phyloP scores from a whole-genome alignment of 1,284 basidiomycete species.

The Phellopilus nigrolimitatus region DNA sequence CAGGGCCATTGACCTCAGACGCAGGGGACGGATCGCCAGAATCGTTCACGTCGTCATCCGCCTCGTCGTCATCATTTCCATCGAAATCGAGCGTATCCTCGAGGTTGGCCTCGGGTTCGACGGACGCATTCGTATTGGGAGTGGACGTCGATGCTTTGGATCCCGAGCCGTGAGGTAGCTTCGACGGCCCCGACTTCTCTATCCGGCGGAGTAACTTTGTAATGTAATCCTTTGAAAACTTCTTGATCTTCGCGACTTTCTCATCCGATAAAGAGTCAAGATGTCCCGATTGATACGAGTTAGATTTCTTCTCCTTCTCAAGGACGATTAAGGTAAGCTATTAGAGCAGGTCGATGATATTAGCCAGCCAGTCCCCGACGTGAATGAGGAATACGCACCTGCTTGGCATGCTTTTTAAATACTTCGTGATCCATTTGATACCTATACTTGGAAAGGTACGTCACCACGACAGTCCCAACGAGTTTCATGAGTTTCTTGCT shows the following conservation, averaged over 20 bases:
- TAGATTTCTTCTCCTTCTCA: constrained; percentile 91
- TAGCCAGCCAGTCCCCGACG: constrained; percentile 4
- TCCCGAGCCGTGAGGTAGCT: constrained; percentile 24
- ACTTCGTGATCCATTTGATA: constrained; percentile 75
- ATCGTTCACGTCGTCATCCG: constrained; percentile 24
- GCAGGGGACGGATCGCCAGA: constrained; percentile 24
- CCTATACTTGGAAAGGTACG: constrained; percentile 86
- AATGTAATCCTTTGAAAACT: constrained; percentile 89
- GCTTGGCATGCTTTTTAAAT: constrained; percentile 95
- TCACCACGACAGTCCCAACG: constrained; percentile 87
- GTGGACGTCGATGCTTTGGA: constrained; percentile 23
- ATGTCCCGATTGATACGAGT: constrained; percentile 65
- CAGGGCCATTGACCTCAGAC: constrained; percentile 21
- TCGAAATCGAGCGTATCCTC: constrained; percentile 48
- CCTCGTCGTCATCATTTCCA: constrained; percentile 20
- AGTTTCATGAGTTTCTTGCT: constrained; percentile 83
- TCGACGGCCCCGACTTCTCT: constrained; percentile 42
- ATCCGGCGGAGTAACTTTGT: constrained; percentile 60
- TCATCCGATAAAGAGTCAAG: constrained; percentile 81
- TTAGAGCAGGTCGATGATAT: constrained; percentile 20
- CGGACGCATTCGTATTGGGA: constrained; percentile 23
- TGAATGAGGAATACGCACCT: constrained; percentile 49
- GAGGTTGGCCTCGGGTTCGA: constrained; percentile 19
- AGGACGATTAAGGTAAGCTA: constrained; percentile 78
- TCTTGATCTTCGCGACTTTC: constrained; percentile 86